Evolutionary conservation across 169 alveolate genomes (phyloP), one percentile per base, ranked within the genome.

Genomic region (Plasmodium gallinaceum): DNA sequence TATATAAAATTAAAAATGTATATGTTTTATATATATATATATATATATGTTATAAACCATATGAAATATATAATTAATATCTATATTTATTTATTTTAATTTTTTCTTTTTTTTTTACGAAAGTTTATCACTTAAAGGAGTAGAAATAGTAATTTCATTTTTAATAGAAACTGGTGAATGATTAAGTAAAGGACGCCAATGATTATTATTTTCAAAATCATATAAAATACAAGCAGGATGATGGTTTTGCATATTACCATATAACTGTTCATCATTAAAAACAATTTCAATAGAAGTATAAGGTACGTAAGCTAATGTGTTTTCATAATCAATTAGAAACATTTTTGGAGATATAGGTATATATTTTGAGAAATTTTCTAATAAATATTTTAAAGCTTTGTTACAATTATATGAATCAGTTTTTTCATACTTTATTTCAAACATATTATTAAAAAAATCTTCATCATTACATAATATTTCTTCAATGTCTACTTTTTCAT

Each of bases 221-320:
- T 95, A 95, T n/a, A 93, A 37, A 37, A 95, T 95, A 52, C 96
- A 90, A 6, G 97, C 93, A 14, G 97, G 97, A 80, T 95, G 97
- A 48, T 95, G 97, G 70, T 93, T 95, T 58, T 95, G 97, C 75
- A 95, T 71, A 69, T 95, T 95, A 0, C 97, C 97, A 96, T 96
- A 95, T 48, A 95, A 70, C 60, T 95, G 97, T 54, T 93, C 92
- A 61, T 94, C 94, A 78, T 95, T 95, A 58, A 95, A 95, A 9
- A 95, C 92, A n/a, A 93, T 74, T 61, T 95, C 97, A 51, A 95
- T 86, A 10, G 97, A 94, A 9, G 96, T 87, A 57, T 95, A 95
- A 4, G 97, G 97, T 32, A 95, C 91, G 74, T 88, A 91, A 14
- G 93, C 93, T 73, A 95, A 75, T 24, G 96, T 95, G 22, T 74